Base-by-base conservation (phyloP, 2,329 filamentous ascomycete genomes). In the Periconia macrospinosa region DNA sequence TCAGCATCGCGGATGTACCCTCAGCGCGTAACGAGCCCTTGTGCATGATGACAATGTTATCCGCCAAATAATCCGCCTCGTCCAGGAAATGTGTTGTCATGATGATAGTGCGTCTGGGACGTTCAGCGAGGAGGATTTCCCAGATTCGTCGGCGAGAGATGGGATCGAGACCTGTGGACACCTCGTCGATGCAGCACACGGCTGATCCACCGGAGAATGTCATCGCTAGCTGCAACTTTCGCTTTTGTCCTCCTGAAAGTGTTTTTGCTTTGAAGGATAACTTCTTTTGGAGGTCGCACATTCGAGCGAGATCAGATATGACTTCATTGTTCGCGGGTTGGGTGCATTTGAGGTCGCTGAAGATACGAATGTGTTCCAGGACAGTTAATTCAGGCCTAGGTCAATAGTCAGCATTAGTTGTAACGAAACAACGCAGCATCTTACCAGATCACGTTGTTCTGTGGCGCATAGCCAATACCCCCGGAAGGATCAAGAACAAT, bases 401-500 rank as follows among this genome's bases (percentile, higher is more conserved):
- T 13, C 11, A 37, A 37, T 37, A 14, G 11, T 37, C 15, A 37
- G 33, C 15, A 37, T 37, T 37, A 13, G 5, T 27, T 27, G 23
- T n/a, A 37, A n/a, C 3, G 33, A 37, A 13, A 13, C 33, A n/a
- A 13, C 3, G 15, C 15, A 10, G 33, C 11, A 37, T 3, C 33
- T 13, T 93, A 89, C 92, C 92, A 97, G 30, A 97, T 81, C 6
- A 97, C 92, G 63, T 97, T 97, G 78, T 93, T 92, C 70, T 97
- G 92, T 0, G 92, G 92, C 52, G 91, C 93, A 42, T 96, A 86
- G 13, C 92, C 92, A 18, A 97, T 81, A 0, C 90, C 91, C 10
- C 90, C 90, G 9, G 85, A 86, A 0, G 87, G 87, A 59, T 92
- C 87, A 45, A 96, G 87, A 19, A 83, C 84, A 60, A 97, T 94